Conservation (phyloP, 2,329 filamentous ascomycete genomes). For the Coleophoma cylindrospora region DNA sequence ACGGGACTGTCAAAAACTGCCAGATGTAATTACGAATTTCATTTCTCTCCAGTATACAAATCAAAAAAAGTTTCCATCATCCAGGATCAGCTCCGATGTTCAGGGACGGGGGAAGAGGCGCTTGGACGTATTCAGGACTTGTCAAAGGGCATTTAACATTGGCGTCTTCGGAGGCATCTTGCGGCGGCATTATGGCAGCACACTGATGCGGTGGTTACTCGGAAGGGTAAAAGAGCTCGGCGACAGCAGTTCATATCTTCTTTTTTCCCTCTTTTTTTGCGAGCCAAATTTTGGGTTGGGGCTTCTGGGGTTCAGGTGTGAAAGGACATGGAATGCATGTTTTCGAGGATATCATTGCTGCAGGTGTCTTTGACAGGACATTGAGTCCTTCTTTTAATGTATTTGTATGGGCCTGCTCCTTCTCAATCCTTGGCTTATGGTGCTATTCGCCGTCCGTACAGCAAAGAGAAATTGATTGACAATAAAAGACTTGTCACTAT, state of each 20-base stretch:
- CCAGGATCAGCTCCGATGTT: background rate
- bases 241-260: background rate
- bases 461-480: no score
- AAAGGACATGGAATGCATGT: background rate
- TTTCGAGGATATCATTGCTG: no score
- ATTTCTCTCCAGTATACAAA: background rate
- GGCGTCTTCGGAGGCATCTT: background rate
- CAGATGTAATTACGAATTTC: slow-evolving; percentile 8
- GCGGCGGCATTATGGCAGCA: no score
- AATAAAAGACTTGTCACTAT: no score
- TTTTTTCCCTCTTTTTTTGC: background rate
- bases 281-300: background rate
- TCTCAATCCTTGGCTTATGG: no score
- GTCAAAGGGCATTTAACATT: no score
- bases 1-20: background rate
- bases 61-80: background rate
- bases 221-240: no score
- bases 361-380: no score
- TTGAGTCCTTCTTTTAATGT: no score
- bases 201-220: no score
- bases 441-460: no score
- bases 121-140: background rate
- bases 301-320: background rate
- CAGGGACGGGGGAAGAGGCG: background rate
- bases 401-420: no score